Evolutionary conservation across 208 protist genomes (phyloP).

Genomic region (Trypanosoma platydactyli): DNA sequence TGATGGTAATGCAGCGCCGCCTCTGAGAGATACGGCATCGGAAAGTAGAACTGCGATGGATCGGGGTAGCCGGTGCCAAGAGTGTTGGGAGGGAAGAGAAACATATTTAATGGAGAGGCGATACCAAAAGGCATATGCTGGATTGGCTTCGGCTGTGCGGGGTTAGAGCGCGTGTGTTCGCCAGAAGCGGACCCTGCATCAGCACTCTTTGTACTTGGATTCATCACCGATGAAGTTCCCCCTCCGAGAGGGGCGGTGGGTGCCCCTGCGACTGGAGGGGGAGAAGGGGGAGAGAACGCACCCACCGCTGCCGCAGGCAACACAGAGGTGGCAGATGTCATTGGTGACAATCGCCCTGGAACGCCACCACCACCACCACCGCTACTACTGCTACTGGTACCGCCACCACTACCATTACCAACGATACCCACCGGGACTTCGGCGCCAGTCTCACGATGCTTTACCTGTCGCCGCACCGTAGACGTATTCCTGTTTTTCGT

Average conservation of each 20-base stretch:
- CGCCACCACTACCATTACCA: background rate
- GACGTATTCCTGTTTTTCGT: background rate
- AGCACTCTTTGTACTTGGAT: background rate
- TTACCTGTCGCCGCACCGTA: slow-evolving; percentile 11
- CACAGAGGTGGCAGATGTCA: background rate
- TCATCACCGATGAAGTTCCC: background rate
- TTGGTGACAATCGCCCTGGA: background rate
- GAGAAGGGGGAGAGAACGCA: background rate
- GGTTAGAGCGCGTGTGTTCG: background rate
- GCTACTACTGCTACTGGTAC: background rate
- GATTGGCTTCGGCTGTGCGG: slow-evolving; percentile 6
- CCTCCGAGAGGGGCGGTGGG: background rate
- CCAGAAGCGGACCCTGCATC: background rate
- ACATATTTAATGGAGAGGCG: slow-evolving; percentile 14
- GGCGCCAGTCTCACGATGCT: slow-evolving; percentile 6
- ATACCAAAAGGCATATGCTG: slow-evolving; percentile 7
- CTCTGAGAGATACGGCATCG: slow-evolving; percentile 13
- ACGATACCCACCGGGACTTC: background rate
- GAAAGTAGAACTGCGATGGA: slow-evolving; percentile 15
- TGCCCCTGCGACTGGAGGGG: background rate
- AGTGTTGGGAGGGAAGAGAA: slow-evolving; percentile 7
- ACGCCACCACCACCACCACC: slow-evolving; percentile 3
- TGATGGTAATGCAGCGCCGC: slow-evolving; percentile 15
- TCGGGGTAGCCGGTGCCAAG: slow-evolving; percentile 7
- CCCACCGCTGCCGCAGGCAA: background rate